Evolutionary conservation across 2,329 filamentous ascomycete species (phyloP), one percentile per base, ranked within the genome.

Genomic region (Penicillium sp.): DNA sequence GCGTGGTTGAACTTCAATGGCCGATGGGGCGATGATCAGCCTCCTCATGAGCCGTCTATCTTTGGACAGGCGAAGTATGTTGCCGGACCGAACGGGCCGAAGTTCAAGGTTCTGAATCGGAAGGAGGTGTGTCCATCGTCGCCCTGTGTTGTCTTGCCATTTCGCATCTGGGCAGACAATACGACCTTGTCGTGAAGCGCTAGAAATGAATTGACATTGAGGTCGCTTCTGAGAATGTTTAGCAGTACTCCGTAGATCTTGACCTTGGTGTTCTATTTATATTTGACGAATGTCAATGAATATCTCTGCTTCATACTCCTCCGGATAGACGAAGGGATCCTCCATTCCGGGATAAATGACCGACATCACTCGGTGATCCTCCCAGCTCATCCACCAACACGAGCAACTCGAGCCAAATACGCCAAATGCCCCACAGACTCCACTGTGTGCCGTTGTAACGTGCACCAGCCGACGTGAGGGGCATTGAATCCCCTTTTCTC

Each of bases 1-100:
- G 68, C 66, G 10, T 82, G 72, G 64, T 64, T 84, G 43, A 54
- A 70, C 26, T 84, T 72, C 53, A 62, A 61, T 16, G 80, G 80
- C 0, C 60, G 63, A 20, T 84, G 79, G 80, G 80, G 80, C 2
- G 79, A 84, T 50, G 57, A 75, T 43, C 68, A 76, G 50, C 76
- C 80, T 38, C 70, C 73, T 0, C 62, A 67, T 2, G 60, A 66
- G n/a, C 69, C 68, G 23, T 67, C 72, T 32, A 61, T 70, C 3
- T 73, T 74, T 32, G 70, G 76, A 14, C 70, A 79, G 57, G 55
- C 68, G n/a, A 77, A 75, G 53, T 82, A 72, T 51, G 62, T 61
- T 0, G 64, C 61, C 39, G 80, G 80, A 1, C 80, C 80, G 1
- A 79, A 75, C 13, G 80, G 80, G 1, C 79, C 79, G 1, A 65